Conservation (phyloP, 179 eudicot genomes). For the Camellia oleifera region DNA sequence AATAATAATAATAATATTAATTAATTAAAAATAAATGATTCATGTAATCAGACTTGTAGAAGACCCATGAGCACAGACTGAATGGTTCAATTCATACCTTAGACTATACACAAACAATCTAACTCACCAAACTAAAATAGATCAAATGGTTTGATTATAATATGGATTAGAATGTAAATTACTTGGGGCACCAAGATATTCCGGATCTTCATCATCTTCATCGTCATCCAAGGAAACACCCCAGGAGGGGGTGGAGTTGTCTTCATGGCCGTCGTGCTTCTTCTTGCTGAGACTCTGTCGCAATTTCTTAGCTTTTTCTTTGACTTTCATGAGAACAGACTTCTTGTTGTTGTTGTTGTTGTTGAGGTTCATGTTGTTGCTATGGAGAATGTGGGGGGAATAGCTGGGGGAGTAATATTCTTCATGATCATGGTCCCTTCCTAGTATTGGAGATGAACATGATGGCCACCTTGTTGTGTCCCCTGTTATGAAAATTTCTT, state of each 20-base stretch:
- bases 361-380: too few relatives aligned
- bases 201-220: slow-evolving; percentile 45
- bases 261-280: slow-evolving; percentile 29
- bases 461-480: slow-evolving; percentile 37
- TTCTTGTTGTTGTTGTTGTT: slow-evolving; percentile 34
- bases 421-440: slow-evolving; percentile 48
- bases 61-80: too few relatives aligned
- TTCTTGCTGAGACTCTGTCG: slow-evolving; percentile 43
- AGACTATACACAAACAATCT: too few relatives aligned
- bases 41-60: too few relatives aligned
- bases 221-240: slow-evolving; percentile 51
- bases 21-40: too few relatives aligned
- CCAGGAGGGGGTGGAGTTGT: slow-evolving; percentile 44
- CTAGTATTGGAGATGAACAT: slow-evolving; percentile 29
- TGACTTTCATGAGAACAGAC: slow-evolving; percentile 64
- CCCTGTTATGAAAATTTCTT: slow-evolving; percentile 14
- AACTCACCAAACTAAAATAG: not conserved
- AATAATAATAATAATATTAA: too few relatives aligned
- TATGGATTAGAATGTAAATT: slow-evolving; percentile 28
- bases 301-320: slow-evolving; percentile 73
- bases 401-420: slow-evolving; percentile 31
- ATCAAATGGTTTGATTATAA: not conserved
- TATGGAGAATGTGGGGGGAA: too few relatives aligned
- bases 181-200: slow-evolving; percentile 58
- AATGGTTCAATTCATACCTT: too few relatives aligned